Percentiles rank a stretch among this genome's conserved stretches.
These are phyloP conservation scores for Pisolithus thermaeus DNA, from an alignment of 1,284 basidiomycete species.

Conservation along the genomic window DNA sequence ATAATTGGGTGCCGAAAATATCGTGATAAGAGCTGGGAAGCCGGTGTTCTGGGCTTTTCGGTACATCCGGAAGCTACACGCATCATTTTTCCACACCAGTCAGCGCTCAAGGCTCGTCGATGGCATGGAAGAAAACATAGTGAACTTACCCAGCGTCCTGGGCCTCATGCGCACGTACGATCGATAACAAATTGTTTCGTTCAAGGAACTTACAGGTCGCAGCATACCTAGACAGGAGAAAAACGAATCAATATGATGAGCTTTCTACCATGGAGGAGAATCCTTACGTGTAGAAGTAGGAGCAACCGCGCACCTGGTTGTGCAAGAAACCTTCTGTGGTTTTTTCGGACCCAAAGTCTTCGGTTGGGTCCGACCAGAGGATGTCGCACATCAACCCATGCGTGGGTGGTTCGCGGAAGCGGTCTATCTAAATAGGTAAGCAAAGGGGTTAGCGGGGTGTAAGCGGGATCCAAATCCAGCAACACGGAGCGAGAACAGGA, in stretches of 20 bases:
- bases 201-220: conserved; percentile 91
- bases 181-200: conserved; percentile 82
- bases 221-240: conserved; percentile 52
- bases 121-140: not conserved
- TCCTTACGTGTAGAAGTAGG: conserved; percentile 84
- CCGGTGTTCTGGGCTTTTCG: conserved; percentile 89
- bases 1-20: conserved; percentile 96
- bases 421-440: conserved; percentile 57
- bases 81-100: conserved; percentile 3
- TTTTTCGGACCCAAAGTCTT: conserved; percentile 88
- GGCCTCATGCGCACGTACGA: conserved; percentile 89
- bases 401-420: conserved; percentile 88
- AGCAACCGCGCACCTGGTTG: conserved; percentile 87
- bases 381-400: conserved; percentile 91
- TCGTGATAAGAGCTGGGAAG: conserved; percentile 90
- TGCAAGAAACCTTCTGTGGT: conserved; percentile 78
- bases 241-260: not conserved
- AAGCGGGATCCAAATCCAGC: too few species aligned
- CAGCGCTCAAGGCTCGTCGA: not conserved
- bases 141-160: conserved; percentile 76
- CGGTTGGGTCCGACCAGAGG: conserved; percentile 87
- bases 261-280: not conserved
- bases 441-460: not conserved
- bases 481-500: too few species aligned
- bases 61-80: conserved; percentile 80